Evolutionary conservation across 23 red algal species (phyloP).

Genomic region (Gracilaria domingensis): DNA sequence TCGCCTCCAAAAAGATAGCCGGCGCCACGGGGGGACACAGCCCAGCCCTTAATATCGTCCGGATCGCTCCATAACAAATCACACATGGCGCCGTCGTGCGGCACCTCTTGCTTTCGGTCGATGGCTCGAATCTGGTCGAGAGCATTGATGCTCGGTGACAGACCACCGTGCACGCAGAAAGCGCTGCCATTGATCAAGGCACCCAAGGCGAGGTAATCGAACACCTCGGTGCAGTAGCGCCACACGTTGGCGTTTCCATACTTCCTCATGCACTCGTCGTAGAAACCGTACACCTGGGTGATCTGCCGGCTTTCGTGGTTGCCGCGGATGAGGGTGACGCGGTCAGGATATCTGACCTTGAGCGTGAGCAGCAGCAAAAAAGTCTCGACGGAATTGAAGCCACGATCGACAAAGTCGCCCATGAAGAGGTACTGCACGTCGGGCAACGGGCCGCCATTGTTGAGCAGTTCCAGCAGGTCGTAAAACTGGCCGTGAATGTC

Average conservation of each 20-base stretch:
- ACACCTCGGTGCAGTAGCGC: constrained; percentile 94
- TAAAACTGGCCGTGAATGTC: constrained; percentile 99
- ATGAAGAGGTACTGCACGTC: constrained; percentile 92
- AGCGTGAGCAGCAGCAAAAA: constrained; percentile 85
- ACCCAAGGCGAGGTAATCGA: constrained; percentile 85
- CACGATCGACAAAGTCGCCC: constrained; percentile 97
- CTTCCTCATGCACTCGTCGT: constrained; percentile 97
- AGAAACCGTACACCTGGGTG: constrained; percentile 98
- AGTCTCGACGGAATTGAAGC: constrained; percentile 93
- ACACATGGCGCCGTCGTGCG: constrained; percentile 96
- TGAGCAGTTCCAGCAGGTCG: constrained; percentile 96
- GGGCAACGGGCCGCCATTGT: constrained; percentile 85
- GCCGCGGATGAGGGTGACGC: constrained; percentile 88
- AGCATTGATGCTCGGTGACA: constrained; percentile 80
- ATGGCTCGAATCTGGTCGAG: constrained; percentile 91
- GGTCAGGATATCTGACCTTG: constrained; percentile 88
- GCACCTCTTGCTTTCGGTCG: constrained; percentile 95
- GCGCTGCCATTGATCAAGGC: constrained; percentile 80
- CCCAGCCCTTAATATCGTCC: constrained; percentile 92
- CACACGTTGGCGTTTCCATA: constrained; percentile 94
- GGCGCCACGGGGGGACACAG: constrained; percentile 83
- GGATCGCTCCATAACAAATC: constrained; percentile 96
- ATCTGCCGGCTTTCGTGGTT: constrained; percentile 95
- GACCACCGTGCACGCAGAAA: constrained; percentile 94
- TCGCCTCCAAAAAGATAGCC: constrained; percentile 92